Evolutionary conservation across 1,284 basidiomycete genomes (phyloP), one percentile per base, ranked within the genome.

Genomic region (Moesziomyces aphidis): DNA sequence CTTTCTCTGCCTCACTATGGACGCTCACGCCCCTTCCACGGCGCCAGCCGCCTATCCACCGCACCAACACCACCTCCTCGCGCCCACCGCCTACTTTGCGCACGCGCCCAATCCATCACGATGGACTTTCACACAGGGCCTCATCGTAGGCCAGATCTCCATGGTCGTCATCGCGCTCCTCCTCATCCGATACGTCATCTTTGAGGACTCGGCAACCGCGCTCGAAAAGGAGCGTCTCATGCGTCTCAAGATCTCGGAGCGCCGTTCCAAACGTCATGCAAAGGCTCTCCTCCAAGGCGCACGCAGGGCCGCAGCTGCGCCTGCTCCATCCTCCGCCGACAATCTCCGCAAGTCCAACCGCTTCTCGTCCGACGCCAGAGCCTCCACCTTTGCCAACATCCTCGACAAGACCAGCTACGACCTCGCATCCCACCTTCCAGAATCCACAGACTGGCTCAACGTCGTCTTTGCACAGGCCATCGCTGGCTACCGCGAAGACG

Each of bases 381-480:
- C 57, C 2, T 55, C 58, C 28, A 60, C 54, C 5, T 61, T 68
- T 50, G 61, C 63, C 55, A 55, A 53, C 53, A 73, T 89, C 9
- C 84, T 89, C 23, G 76, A 81, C n/a, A 86, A 87, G 54, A 85
- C 87, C 5, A 81, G 78, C 5, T 89, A 89, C 76, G 88, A 89
- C 63, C 85, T 89, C 73, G 83, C 86, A 2, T 86, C 86, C 15
- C 88, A 89, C 72, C 78, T 86, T 4, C 82, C 87, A 13, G 88
- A 89, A 71, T 86, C 86, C 19, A 82, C 87, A 28, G 88, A 88
- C 69, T 89, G 88, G 88, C 79, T 89, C 49, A 89, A 89, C 75
- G 87, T 89, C 42, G 83, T 89, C 21, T 80, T 88, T 28, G 88
- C 88, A 5, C 88, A 89, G 79, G 86, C 87, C 42, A 80, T 85